These are phyloP conservation scores for Mycena amicta DNA, from an alignment of 768 basidiomycete genomes.

Conservation along the genomic window DNA sequence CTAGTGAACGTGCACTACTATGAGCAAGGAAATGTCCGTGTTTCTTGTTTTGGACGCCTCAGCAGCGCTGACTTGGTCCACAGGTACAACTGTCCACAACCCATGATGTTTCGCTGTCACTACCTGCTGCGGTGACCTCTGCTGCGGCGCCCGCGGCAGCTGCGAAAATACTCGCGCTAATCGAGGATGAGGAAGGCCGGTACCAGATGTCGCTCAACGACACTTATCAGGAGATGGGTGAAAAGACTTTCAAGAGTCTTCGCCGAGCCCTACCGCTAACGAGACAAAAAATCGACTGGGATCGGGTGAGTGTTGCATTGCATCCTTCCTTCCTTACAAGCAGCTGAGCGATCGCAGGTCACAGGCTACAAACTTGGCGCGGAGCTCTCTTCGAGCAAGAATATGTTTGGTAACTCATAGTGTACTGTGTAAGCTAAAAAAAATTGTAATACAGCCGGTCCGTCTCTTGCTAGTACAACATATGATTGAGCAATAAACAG, in stretches of 20 bases:
- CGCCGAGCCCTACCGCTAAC: slow-evolving; percentile 91
- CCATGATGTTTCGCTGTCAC: slow-evolving; percentile 64
- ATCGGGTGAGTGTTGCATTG: slow-evolving; percentile 60
- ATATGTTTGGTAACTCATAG: slow-evolving; percentile 28
- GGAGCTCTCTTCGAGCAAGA: slow-evolving; percentile 42
- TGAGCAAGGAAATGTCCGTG: slow-evolving; percentile 89
- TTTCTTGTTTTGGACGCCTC: background rate
- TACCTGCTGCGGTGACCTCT: slow-evolving; percentile 58
- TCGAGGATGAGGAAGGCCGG: slow-evolving; percentile 76
- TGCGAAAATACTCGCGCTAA: slow-evolving; percentile 72
- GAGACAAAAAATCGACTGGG: slow-evolving; percentile 95
- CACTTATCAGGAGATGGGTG: slow-evolving; percentile 86
- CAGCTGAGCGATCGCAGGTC: slow-evolving; percentile 16
- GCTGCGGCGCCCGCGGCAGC: slow-evolving; percentile 55
- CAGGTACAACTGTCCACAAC: slow-evolving; percentile 90
- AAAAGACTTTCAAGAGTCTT: slow-evolving; percentile 91
- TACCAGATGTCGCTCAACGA: slow-evolving; percentile 82
- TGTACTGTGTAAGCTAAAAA: background rate
- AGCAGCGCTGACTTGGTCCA: background rate
- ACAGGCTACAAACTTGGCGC: slow-evolving; percentile 48
- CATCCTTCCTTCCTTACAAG: background rate
- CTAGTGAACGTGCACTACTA: slow-evolving; percentile 93
- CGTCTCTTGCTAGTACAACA: background rate
- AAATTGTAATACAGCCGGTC: background rate
- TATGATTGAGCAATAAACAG: slow-evolving; percentile 1